Evolutionary conservation across 495 filamentous ascomycete genomes (phyloP).

Genomic region (Penicillium robsamsonii): DNA sequence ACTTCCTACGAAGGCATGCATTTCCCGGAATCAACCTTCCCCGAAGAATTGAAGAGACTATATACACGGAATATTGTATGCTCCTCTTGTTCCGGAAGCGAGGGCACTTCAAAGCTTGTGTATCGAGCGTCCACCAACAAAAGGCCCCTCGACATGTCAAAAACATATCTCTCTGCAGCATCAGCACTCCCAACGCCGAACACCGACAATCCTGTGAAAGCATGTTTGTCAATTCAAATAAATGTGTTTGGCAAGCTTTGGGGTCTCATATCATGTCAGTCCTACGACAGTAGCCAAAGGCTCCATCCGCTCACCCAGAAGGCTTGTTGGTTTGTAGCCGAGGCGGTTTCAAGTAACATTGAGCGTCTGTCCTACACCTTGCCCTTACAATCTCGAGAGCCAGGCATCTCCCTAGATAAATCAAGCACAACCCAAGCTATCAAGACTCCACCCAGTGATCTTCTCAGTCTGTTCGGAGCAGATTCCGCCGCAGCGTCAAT

Average conservation of each 20-base stretch:
- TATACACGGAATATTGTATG: conserved; percentile 54
- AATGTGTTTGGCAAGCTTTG: conserved; percentile 81
- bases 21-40: conserved; percentile 81
- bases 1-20: conserved; percentile 78
- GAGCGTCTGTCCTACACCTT: conserved; percentile 82
- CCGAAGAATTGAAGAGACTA: conserved; percentile 70
- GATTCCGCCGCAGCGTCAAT: conserved; percentile 81
- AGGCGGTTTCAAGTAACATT: conserved; percentile 78
- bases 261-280: conserved; percentile 83
- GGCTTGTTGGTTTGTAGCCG: conserved; percentile 77
- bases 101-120: conserved; percentile 59
- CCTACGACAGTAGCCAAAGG: conserved; percentile 72
- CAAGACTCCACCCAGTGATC: conserved; percentile 15
- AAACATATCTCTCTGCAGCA: conserved; percentile 78
- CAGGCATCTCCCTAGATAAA: not conserved
- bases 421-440: not conserved
- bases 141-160: conserved; percentile 66
- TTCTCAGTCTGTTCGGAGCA: conserved; percentile 42
- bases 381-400: conserved; percentile 52
- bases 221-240: conserved; percentile 89
- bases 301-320: conserved; percentile 83
- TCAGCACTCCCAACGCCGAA: conserved; percentile 73
- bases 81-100: conserved; percentile 20
- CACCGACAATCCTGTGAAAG: conserved; percentile 69
- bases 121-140: conserved; percentile 70